Evolutionary conservation across 2,329 filamentous ascomycete genomes (phyloP), one percentile per base, ranked within the genome.

Genomic region (Ophiostoma sp.): DNA sequence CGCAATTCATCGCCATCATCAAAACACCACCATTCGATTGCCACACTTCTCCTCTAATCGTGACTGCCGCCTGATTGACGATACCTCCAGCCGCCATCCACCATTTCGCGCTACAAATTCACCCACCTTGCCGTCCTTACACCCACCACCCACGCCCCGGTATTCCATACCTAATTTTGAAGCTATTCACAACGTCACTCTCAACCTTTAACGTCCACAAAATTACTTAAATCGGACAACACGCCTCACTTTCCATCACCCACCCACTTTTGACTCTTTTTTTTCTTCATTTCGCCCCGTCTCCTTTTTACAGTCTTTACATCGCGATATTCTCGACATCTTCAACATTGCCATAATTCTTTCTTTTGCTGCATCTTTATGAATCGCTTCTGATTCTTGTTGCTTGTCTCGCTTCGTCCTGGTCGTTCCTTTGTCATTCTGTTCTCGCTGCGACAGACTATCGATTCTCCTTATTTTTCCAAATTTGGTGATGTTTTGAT

Each of bases 21-120:
- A 79, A 79, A 81, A 73, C 66, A 71, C 67, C 74, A 74, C 76
- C 76, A 78, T 79, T 79, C 73, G 77, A 76, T 78, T 76, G 78
- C 71, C 71, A 76, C 70, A 70, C 73, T 70, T 73, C 72, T 69
- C 73, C 76, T 76, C 77, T 74, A 76, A 76, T 75, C 72, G 74
- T 73, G 77, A 73, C 74, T 69, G 72, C 36, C 15, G 33, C 73
- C 72, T 36, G 74, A 78, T 72, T 71, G 68, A 70, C 71, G 67
- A 62, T 67, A 74, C 69, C 71, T 72, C 76, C 76, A 69, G 75
- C 64, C 70, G 70, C 62, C 52, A 52, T 41, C 67, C 67, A 15
- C 20, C 67, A 67, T 68, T 71, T 48, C 6, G 65, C 54, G 44
- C 8, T 20, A n/a, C 36, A 17, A 35, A 44, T 52, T 52, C 4